Evolutionary conservation across 2,329 filamentous ascomycete species (phyloP).

Genomic region (Davidsoniella eucalypti): DNA sequence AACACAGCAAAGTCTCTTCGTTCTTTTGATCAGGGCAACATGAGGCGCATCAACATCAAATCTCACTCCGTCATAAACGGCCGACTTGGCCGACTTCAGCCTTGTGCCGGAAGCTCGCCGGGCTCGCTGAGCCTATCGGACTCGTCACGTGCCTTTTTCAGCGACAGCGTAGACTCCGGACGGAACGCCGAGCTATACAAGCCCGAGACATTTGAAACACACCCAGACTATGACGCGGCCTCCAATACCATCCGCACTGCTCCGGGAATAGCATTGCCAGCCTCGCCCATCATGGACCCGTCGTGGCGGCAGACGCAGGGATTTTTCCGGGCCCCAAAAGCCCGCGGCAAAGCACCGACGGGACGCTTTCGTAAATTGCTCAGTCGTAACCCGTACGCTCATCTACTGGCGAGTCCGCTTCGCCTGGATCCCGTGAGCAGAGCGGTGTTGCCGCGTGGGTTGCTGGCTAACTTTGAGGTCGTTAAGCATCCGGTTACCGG

Average conservation of each 20-base stretch:
- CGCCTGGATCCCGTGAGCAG: constrained; percentile 37
- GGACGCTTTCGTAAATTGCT: constrained; percentile 41
- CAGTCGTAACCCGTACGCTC: constrained; percentile 46
- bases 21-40: no score
- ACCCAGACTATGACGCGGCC: constrained; percentile 20
- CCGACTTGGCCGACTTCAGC: no score
- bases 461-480: constrained; percentile 45
- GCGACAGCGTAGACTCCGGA: neutral
- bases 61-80: no score
- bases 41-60: no score
- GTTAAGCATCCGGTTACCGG: constrained; percentile 36
- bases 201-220: constrained; percentile 6
- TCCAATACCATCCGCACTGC: constrained; percentile 29
- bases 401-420: constrained; percentile 42
- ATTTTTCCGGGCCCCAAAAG: constrained; percentile 23
- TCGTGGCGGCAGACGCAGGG: constrained; percentile 28
- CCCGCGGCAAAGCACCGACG: constrained; percentile 16
- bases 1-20: no score
- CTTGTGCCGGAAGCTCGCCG: no score
- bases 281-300: constrained; percentile 39
- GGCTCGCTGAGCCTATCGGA: no score
- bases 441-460: constrained; percentile 37
- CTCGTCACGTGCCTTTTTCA: no score
- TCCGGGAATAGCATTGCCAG: constrained; percentile 27
- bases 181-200: neutral